phyloP scores from a whole-genome alignment of 2,329 filamentous ascomycete genomes.

The Sclerotinia nivalis region DNA sequence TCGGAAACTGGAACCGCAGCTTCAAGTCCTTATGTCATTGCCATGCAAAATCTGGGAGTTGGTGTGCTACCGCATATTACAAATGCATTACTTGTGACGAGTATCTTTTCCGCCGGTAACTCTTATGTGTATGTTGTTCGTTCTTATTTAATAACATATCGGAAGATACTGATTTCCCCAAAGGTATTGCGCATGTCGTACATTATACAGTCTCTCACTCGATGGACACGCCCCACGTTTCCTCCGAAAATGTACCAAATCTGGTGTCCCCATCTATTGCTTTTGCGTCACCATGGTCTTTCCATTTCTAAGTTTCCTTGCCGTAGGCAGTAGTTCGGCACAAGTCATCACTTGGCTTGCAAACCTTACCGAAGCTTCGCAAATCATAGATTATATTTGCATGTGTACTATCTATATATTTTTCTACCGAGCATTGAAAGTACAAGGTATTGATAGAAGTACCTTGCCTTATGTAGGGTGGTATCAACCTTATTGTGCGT shows the following conservation, averaged over 20 bases:
- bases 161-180: neutral
- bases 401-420: slow-evolving; percentile 70
- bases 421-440: slow-evolving; percentile 67
- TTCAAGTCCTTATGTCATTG: slow-evolving; percentile 51
- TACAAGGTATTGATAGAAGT: slow-evolving; percentile 65
- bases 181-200: slow-evolving; percentile 64
- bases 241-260: slow-evolving; percentile 61
- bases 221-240: slow-evolving; percentile 64
- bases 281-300: slow-evolving; percentile 65
- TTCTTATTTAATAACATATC: neutral
- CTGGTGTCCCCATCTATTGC: slow-evolving; percentile 62
- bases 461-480: slow-evolving; percentile 63
- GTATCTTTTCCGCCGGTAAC: slow-evolving; percentile 63
- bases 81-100: slow-evolving; percentile 64
- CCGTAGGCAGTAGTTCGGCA: slow-evolving; percentile 52
- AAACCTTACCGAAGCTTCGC: slow-evolving; percentile 68
- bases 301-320: slow-evolving; percentile 70
- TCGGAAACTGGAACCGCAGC: slow-evolving; percentile 48
- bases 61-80: slow-evolving; percentile 65
- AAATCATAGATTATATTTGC: slow-evolving; percentile 70
- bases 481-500: slow-evolving; percentile 66
- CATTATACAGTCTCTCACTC: slow-evolving; percentile 67
- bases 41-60: slow-evolving; percentile 68
- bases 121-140: slow-evolving; percentile 48
- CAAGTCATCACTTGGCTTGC: slow-evolving; percentile 46